These are phyloP conservation scores for Trichomonas gallinae DNA, from an alignment of 208 protist species.

Conservation along the genomic window DNA sequence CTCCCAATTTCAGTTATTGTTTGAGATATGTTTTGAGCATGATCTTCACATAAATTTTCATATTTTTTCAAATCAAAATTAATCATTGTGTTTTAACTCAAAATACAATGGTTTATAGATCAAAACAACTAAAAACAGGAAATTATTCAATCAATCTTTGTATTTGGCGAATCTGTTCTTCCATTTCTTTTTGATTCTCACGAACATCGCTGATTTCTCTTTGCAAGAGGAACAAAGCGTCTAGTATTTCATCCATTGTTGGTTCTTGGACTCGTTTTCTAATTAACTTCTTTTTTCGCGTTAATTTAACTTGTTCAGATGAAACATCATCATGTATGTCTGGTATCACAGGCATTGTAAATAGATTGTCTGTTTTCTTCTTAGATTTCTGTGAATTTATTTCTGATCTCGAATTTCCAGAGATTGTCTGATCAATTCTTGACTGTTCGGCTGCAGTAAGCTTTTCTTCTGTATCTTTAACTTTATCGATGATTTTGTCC, in stretches of 20 bases:
- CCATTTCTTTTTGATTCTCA: neutral
- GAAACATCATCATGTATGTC: neutral
- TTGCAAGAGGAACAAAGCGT: neutral
- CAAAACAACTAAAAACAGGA: neutral
- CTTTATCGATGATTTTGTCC: neutral
- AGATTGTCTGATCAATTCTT: neutral
- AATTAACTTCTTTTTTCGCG: neutral
- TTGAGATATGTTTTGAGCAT: no score
- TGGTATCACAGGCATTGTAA: neutral
- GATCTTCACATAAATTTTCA: no score
- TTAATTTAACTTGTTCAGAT: neutral
- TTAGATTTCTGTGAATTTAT: neutral
- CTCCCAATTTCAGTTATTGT: no score
- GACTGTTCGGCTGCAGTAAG: neutral
- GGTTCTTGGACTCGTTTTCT: neutral
- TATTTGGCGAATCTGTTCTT: neutral
- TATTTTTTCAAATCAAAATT: no score
- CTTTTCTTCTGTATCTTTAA: neutral
- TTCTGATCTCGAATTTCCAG: neutral
- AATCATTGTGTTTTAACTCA: no score
- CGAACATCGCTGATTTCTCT: neutral
- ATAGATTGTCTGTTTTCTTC: neutral
- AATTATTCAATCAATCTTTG: neutral
- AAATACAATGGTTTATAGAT: no score
- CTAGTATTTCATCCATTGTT: neutral